Conservation (phyloP, 805 yeast species). For the Wickerhamiella allomyrinae region DNA sequence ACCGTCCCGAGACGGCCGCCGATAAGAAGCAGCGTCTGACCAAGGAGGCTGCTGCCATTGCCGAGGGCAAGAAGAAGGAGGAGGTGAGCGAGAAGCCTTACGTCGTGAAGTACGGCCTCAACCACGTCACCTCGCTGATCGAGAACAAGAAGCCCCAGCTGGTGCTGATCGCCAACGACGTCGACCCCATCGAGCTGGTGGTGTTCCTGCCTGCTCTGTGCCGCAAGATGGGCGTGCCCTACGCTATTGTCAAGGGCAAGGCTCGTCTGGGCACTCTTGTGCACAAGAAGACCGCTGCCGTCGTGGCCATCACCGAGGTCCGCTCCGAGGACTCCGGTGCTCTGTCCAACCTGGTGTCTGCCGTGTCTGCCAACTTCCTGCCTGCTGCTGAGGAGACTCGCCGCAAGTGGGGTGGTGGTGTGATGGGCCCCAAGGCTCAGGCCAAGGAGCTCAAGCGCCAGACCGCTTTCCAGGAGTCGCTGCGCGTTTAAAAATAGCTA, state of each 20-base stretch:
- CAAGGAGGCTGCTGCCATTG: constrained; percentile 95
- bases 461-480: constrained; percentile 34
- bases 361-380: constrained; percentile 83
- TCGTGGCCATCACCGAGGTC: constrained; percentile 94
- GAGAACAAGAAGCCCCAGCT: constrained; percentile 98
- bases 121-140: constrained; percentile 93
- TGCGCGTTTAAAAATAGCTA: constrained; percentile 19
- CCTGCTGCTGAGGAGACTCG: constrained; percentile 91
- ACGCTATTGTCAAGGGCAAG: constrained; percentile 96
- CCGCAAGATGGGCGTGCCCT: constrained; percentile 99
- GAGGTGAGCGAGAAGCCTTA: constrained; percentile 95
- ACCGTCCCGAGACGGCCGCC: constrained; percentile 94
- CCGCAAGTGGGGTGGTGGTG: constrained; percentile 99
- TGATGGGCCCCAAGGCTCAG: constrained; percentile 87
- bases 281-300: constrained; percentile 95
- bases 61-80: constrained; percentile 94
- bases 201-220: constrained; percentile 96
- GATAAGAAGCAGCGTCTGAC: constrained; percentile 99
- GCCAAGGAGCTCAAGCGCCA: constrained; percentile 70
- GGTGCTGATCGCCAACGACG: constrained; percentile 96
- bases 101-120: constrained; percentile 94
- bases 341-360: constrained; percentile 81
- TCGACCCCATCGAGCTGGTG: constrained; percentile 97
- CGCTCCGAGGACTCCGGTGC: constrained; percentile 88
- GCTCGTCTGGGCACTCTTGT: constrained; percentile 96